Conservation (phyloP, 768 basidiomycete genomes). For the Russula sp. region DNA sequence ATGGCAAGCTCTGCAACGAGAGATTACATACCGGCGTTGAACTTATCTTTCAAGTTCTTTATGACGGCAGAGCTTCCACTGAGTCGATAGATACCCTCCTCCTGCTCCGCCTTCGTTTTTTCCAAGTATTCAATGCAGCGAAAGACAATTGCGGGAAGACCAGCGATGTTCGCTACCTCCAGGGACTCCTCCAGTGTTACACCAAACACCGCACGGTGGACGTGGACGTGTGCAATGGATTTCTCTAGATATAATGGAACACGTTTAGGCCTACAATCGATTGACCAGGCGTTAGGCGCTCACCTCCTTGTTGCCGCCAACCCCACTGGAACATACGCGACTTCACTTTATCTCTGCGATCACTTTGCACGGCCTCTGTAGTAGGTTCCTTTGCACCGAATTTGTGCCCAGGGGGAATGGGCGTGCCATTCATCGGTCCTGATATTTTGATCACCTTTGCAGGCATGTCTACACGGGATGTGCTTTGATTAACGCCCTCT, state of each 20-base stretch:
- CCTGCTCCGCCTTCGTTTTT: slow-evolving; percentile 87
- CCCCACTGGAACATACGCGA: slow-evolving; percentile 84
- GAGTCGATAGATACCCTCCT: slow-evolving; percentile 96
- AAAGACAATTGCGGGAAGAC: slow-evolving; percentile 91
- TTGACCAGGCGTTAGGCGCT: background rate
- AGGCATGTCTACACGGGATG: slow-evolving; percentile 39
- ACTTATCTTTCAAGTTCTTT: slow-evolving; percentile 86
- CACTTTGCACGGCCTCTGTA: slow-evolving; percentile 21
- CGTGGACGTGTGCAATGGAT: slow-evolving; percentile 31
- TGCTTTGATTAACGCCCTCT: slow-evolving; percentile 44
- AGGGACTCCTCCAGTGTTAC: slow-evolving; percentile 83
- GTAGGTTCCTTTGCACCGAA: slow-evolving; percentile 73
- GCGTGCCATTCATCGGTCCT: slow-evolving; percentile 75
- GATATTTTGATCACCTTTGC: slow-evolving; percentile 84
- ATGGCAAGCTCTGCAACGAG: background rate
- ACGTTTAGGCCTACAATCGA: background rate
- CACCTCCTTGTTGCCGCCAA: slow-evolving; percentile 54
- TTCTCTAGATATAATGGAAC: slow-evolving; percentile 28
- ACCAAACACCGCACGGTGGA: slow-evolving; percentile 77
- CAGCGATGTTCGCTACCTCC: slow-evolving; percentile 81
- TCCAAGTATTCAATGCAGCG: slow-evolving; percentile 94
- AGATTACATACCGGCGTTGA: slow-evolving; percentile 66
- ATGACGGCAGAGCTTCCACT: slow-evolving; percentile 94
- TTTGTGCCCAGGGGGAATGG: slow-evolving; percentile 84
- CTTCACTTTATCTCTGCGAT: slow-evolving; percentile 82